phyloP scores from a whole-genome alignment of 805 yeast genomes.

The Cyberlindnera saturnus region DNA sequence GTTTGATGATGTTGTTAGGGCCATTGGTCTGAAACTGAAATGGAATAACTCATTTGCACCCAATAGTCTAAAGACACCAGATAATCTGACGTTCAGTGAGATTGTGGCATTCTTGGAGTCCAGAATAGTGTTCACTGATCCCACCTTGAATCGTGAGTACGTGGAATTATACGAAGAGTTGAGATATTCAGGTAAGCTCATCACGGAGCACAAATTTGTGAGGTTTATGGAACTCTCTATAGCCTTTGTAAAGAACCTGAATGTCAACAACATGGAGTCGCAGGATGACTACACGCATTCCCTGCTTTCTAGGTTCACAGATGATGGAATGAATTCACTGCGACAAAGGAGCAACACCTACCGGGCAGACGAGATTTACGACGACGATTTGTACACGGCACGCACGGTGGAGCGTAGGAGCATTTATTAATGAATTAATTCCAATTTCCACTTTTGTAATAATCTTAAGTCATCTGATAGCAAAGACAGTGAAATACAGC shows the following conservation, averaged over 20 bases:
- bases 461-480: too few relatives aligned
- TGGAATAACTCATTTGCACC: constrained; percentile 35
- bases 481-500: too few relatives aligned
- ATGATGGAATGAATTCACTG: neutral
- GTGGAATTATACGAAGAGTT: constrained; percentile 58
- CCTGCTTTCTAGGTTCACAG: neutral
- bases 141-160: constrained; percentile 25
- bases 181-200: constrained; percentile 58
- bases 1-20: constrained; percentile 51
- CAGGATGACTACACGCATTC: neutral
- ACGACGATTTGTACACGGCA: too few relatives aligned
- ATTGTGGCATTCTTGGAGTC: constrained; percentile 30
- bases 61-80: constrained; percentile 30
- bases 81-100: constrained; percentile 37
- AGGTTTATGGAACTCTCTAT: constrained; percentile 46
- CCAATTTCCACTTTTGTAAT: too few relatives aligned
- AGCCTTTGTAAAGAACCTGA: constrained; percentile 25
- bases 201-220: constrained; percentile 53
- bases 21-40: constrained; percentile 53
- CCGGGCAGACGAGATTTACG: too few relatives aligned
- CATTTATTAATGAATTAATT: too few relatives aligned
- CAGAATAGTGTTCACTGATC: constrained; percentile 17
- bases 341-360: too few relatives aligned
- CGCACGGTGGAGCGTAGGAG: too few relatives aligned
- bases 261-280: constrained; percentile 4